Conservation (phyloP, 169 alveolate genomes). For the Babesia bigemina region DNA sequence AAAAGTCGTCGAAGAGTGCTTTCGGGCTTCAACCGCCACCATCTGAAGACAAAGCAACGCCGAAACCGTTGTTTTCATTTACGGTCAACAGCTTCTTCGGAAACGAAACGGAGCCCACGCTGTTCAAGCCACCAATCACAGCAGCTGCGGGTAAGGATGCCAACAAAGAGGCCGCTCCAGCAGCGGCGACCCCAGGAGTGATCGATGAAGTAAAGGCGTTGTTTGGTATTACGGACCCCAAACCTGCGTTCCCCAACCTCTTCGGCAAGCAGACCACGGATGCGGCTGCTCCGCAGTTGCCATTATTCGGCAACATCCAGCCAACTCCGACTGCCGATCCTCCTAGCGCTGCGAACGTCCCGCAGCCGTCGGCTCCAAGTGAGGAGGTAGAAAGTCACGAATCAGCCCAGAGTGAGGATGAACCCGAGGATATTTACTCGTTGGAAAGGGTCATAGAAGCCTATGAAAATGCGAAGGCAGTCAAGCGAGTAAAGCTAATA, state of each 20-base stretch:
- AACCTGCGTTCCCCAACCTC: neutral
- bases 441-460: neutral
- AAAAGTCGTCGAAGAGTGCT: too few relatives aligned
- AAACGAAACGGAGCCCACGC: neutral
- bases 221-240: neutral
- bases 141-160: neutral
- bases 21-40: too few relatives aligned
- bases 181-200: neutral
- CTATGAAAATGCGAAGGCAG: neutral
- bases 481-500: neutral
- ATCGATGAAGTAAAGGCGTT: neutral
- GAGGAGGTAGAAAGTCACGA: too few relatives aligned
- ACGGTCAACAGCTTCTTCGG: neutral
- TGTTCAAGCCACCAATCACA: neutral
- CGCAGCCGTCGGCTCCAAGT: neutral
- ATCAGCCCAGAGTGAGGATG: neutral
- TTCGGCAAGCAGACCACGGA: neutral
- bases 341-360: neutral
- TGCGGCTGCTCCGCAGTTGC: neutral
- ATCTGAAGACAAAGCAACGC: neutral
- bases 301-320: neutral
- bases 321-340: neutral
- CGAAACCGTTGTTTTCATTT: neutral
- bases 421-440: neutral
- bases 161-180: neutral